Evolutionary conservation across 805 yeast species (phyloP), one percentile per base, ranked within the genome.

Genomic region (Kuraishia piskuri): DNA sequence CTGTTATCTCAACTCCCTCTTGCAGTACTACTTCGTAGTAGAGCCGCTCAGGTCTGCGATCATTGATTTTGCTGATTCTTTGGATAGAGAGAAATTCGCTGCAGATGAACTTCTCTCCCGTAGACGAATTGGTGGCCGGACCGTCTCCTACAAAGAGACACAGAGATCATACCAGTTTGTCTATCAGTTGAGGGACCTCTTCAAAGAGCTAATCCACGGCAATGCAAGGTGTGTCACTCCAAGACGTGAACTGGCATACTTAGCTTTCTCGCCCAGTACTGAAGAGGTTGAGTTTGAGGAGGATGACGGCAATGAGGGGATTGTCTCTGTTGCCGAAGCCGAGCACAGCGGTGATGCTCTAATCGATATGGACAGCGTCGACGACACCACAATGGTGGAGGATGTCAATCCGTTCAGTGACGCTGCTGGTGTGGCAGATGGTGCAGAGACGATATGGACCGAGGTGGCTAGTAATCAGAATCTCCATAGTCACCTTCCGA

Each of bases 1-100:
- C 0, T 94, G 99, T 68, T 91, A 91, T 60, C 73, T 94, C 66
- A 92, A 94, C 65, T 92, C 98, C 0, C 73, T 94, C 50, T 70
- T 92, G 46, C 99, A 92, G 64, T 92, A 86, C 63, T 92, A 90
- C 66, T 94, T 90, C 70, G 86, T 90, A 6, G 80, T 94, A 48
- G 80, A 81, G 53, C 97, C 97, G 0, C 71, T 94, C 45, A 76
- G 97, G 54, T 80, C 85, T 2, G 76, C 78, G 55, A 76, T 90
- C 20, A 59, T 88, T 52, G 60, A 72, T 1, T 90, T 87, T 59
- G 78, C 68, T 22, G 56, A 62, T 19, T 55, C 57, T 1, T 50
- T 52, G 1, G 61, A 59, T 46, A 54, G 55, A 49, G 59, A 58
- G 26, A 53, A 54, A 12, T 71, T 67, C 49, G 61, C 66, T 12